Percentiles rank a stretch among this genome's conserved stretches.
Conservation (phyloP, 305 asterid species). For the Fraxinus angustifolia region DNA sequence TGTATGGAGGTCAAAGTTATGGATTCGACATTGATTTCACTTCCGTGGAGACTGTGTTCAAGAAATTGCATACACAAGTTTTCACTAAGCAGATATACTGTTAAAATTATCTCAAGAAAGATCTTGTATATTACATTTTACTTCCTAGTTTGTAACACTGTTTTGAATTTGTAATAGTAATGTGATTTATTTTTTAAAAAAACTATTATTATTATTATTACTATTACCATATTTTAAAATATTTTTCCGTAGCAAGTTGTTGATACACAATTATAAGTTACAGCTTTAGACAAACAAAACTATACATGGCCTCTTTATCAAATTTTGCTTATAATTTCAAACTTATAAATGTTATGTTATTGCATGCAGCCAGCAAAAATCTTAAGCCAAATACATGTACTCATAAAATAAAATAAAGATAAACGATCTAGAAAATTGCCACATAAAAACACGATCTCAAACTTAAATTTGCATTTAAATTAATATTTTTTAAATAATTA, state of each 20-base stretch:
- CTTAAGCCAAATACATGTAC: background rate
- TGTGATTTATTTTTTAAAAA: background rate
- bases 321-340: background rate
- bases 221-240: background rate
- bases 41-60: constrained; percentile 58
- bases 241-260: background rate
- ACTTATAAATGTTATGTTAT: background rate
- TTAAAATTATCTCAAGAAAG: background rate
- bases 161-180: background rate
- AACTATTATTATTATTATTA: too few relatives aligned
- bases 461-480: background rate
- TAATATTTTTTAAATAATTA: too few relatives aligned
- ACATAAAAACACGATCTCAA: background rate
- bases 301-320: background rate
- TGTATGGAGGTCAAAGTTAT: constrained; percentile 78
- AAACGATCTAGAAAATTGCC: background rate
- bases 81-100: constrained; percentile 39
- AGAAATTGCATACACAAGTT: constrained; percentile 36
- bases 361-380: background rate
- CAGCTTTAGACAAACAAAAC: background rate
- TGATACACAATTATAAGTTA: background rate
- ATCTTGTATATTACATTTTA: background rate
- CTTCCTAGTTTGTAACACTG: background rate
- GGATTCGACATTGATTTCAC: constrained; percentile 71
- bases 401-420: background rate